phyloP scores from a whole-genome alignment of 768 basidiomycete genomes.

The Mycena venus region DNA sequence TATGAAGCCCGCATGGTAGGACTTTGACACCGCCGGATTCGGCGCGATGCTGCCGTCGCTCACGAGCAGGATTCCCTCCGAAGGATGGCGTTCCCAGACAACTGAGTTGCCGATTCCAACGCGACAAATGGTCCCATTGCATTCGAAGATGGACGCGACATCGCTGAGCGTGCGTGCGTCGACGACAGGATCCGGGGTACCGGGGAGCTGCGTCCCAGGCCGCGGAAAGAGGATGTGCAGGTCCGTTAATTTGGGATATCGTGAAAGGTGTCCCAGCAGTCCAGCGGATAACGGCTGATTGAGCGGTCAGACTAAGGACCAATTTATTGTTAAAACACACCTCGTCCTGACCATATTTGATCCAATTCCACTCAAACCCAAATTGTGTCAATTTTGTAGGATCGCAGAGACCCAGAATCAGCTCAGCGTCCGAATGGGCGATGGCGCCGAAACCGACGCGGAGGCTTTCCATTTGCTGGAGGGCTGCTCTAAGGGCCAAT shows the following conservation, averaged over 20 bases:
- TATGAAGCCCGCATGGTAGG: constrained; percentile 19
- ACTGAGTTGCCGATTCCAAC: constrained; percentile 27
- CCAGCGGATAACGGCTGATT: background rate
- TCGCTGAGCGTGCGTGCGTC: background rate
- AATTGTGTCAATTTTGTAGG: constrained; percentile 8
- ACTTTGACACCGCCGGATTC: constrained; percentile 5
- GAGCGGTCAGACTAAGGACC: background rate
- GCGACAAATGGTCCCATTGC: constrained; percentile 9
- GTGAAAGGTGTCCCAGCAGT: background rate
- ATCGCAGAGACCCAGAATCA: constrained; percentile 8
- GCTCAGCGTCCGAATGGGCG: background rate
- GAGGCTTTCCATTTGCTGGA: constrained; percentile 6
- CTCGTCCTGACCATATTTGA: background rate
- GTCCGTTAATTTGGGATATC: background rate
- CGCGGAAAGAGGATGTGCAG: constrained; percentile 23
- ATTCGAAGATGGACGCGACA: constrained; percentile 9
- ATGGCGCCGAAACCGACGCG: constrained; percentile 18
- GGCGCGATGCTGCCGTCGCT: constrained; percentile 4
- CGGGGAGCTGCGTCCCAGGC: background rate
- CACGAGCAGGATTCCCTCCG: background rate
- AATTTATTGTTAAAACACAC: too few species aligned
- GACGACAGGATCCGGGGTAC: background rate
- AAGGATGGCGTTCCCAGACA: constrained; percentile 26
- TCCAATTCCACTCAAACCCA: constrained; percentile 30
- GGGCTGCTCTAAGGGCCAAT: background rate